These are phyloP conservation scores for Mollisiaceae sp. DNA, from an alignment of 2,329 filamentous ascomycete species.

Conservation along the genomic window DNA sequence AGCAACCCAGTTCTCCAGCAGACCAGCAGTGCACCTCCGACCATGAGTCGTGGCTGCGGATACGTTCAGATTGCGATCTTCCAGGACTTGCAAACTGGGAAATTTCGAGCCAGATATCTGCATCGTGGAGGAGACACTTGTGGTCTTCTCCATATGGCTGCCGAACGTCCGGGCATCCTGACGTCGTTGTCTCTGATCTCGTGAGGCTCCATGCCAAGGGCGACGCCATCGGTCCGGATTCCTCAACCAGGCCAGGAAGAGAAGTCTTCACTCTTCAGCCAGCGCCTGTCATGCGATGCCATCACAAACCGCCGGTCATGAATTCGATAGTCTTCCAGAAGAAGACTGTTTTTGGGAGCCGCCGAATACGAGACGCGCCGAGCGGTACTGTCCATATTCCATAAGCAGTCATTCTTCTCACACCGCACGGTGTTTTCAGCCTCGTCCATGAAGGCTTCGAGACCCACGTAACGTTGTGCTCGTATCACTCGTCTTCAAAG, in stretches of 20 bases:
- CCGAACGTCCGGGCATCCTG: not conserved
- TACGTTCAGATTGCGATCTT: slow-evolving; percentile 13
- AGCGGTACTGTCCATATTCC: not conserved
- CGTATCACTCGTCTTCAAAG: slow-evolving; percentile 4
- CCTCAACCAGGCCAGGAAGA: not conserved
- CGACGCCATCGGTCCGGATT: not conserved
- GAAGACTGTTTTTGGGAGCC: not conserved
- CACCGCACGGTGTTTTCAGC: not conserved
- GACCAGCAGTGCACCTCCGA: not conserved
- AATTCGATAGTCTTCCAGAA: slow-evolving; percentile 2
- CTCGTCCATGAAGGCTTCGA: not conserved
- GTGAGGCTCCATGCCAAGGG: not conserved
- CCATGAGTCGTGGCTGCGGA: not conserved
- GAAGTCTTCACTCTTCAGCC: not conserved
- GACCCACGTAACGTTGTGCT: slow-evolving; percentile 3
- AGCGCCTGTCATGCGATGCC: not conserved
- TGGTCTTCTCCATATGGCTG: not conserved
- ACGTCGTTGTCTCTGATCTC: not conserved
- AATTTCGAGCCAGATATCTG: not conserved
- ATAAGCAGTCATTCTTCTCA: not conserved
- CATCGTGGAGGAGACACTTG: not conserved
- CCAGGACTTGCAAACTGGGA: slow-evolving; percentile 1
- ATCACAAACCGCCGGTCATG: not conserved
- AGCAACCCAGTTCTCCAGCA: not conserved
- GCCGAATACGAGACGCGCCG: not conserved